Evolutionary conservation across 176 grass and related monocot genomes (phyloP), one percentile per base, ranked within the genome.

Genomic region (Oryza punctata): DNA sequence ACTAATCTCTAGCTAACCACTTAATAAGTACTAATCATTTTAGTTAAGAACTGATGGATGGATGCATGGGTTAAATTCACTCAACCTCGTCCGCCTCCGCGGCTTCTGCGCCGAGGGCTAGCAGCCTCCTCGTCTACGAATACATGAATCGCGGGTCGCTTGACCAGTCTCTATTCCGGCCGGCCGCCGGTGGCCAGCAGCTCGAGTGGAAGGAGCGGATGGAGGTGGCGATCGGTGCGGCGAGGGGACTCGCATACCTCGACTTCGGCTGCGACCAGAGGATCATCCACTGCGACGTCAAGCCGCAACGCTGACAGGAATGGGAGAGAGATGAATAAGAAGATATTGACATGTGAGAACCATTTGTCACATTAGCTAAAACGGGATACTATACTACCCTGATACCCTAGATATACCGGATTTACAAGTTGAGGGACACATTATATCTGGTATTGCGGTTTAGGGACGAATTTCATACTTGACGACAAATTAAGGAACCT

Each of bases 271-370:
- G 94, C 84, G 75, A 88, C 74, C 91, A 90, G 50, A 85, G 79
- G 83, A 91, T 97, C 84, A 80, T 97, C 26, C 94, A 97, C 80
- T 97, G 94, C 72, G 94, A 97, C 77, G 91, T 97, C 27, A 97
- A 94, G 78, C 94, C 94, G 29, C 28, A 29, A 29, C 28, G 28
- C 28, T 29, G 28, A 29, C 28, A 29, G 28, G 28, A 29, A 29
- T 29, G 28, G 28, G 28, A 29, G 28, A 2, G 28, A 29, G 28
- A 29, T 29, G 28, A 29, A 29, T 29, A 29, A 29, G 28, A 29
- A 29, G 28, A 29, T 29, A 29, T 29, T 29, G 28, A 29, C 28
- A 29, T 29, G 28, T 29, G 28, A 2, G 28, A 2, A 1, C 2
- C 2, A 29, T 29, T 29, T 29, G 28, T 29, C 28, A 29, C 28